These are phyloP conservation scores for Mytilinidion resinicola DNA, from an alignment of 495 filamentous ascomycete species.

Conservation along the genomic window DNA sequence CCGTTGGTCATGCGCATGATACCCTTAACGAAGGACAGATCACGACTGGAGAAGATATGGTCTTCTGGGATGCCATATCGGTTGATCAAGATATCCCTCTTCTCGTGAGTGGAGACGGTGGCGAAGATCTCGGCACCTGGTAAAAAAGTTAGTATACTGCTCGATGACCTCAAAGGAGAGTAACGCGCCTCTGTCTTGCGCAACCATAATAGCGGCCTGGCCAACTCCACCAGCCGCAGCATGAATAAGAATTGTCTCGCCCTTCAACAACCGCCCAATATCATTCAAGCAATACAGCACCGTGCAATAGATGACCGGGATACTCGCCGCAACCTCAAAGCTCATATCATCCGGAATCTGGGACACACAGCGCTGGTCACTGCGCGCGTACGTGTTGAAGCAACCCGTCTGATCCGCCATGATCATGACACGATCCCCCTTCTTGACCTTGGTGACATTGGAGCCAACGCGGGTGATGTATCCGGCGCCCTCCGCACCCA, in stretches of 20 bases:
- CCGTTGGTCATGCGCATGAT: slow-evolving; percentile 6
- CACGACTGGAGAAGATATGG: slow-evolving; percentile 2
- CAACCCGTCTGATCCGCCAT: background rate
- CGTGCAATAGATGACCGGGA: slow-evolving; percentile 52
- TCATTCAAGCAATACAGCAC: slow-evolving; percentile 50
- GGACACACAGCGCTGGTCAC: background rate
- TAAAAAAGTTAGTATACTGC: too few relatives aligned
- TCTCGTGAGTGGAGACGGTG: slow-evolving; percentile 1
- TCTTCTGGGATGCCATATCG: background rate
- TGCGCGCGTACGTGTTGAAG: background rate
- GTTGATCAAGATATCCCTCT: background rate
- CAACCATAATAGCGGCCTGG: slow-evolving; percentile 2
- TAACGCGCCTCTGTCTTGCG: background rate
- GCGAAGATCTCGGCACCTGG: slow-evolving; percentile 1
- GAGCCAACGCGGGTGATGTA: slow-evolving; percentile 11
- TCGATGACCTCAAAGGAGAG: too few relatives aligned
- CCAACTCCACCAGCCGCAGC: slow-evolving; percentile 10
- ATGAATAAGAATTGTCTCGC: slow-evolving; percentile 20
- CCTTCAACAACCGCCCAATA: slow-evolving; percentile 27
- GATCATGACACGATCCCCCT: slow-evolving; percentile 7
- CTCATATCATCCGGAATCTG: slow-evolving; percentile 44
- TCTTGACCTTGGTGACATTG: slow-evolving; percentile 34
- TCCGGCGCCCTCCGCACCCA: slow-evolving; percentile 14
- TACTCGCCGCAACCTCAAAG: slow-evolving; percentile 49
- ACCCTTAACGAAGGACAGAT: background rate